phyloP scores from a whole-genome alignment of 257 asterid species.

The Phtheirospermum japonicum region DNA sequence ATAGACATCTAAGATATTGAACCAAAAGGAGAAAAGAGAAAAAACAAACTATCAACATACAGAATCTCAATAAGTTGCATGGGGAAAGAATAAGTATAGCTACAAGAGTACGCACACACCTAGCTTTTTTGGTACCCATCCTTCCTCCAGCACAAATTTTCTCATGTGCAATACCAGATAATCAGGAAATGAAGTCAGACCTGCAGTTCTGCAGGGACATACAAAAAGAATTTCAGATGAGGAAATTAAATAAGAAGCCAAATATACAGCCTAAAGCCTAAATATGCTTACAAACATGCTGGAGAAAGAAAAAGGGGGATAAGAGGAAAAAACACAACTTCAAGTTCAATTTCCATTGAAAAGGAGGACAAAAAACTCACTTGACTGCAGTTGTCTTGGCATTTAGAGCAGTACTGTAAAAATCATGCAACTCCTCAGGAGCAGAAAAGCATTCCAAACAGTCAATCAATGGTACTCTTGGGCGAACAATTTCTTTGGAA shows the following conservation, averaged over 20 bases:
- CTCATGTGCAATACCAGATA: constrained; percentile 92
- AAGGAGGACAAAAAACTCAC: constrained; percentile 40
- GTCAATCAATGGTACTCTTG: constrained; percentile 81
- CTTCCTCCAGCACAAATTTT: constrained; percentile 86
- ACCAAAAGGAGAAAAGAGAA: constrained; percentile 17
- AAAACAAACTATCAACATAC: constrained; percentile 25
- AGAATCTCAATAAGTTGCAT: constrained; percentile 16
- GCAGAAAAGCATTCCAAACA: constrained; percentile 81
- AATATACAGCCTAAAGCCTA: background rate
- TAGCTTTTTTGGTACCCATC: constrained; percentile 92
- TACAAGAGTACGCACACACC: constrained; percentile 41
- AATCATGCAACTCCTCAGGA: constrained; percentile 88
- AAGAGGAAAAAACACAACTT: background rate
- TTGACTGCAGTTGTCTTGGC: constrained; percentile 82
- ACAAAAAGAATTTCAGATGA: background rate
- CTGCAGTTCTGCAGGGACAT: constrained; percentile 67
- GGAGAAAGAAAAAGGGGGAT: constrained; percentile 2
- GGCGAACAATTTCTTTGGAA: constrained; percentile 80
- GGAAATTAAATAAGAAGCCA: constrained; percentile 22
- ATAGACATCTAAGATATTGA: constrained; percentile 66
- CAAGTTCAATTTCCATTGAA: constrained; percentile 11
- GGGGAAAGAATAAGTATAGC: constrained; percentile 18
- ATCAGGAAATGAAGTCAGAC: constrained; percentile 27
- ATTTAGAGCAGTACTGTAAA: constrained; percentile 77
- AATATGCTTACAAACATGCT: background rate